Evolutionary conservation across 164 flowering plant genomes (phyloP).

Genomic region (Liquidambar formosana): DNA sequence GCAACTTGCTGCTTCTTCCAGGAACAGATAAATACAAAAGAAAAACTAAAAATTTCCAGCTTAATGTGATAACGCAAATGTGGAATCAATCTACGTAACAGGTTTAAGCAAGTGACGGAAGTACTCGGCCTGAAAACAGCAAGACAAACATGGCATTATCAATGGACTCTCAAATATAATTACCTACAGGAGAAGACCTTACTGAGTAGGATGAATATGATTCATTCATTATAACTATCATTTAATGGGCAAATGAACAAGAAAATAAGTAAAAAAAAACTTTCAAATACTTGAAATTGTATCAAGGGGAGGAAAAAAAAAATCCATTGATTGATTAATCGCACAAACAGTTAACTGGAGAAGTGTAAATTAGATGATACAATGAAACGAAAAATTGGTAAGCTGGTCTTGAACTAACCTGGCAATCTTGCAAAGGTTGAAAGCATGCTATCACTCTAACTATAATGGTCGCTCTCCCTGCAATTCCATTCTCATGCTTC

Average conservation of each 20-base stretch:
- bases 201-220: neutral
- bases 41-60: constrained; percentile 33
- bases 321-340: neutral
- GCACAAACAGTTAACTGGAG: too few relatives aligned
- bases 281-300: too few relatives aligned
- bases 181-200: neutral
- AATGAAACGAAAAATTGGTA: too few relatives aligned
- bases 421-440: constrained; percentile 92
- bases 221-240: neutral
- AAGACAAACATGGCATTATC: neutral
- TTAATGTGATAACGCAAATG: constrained; percentile 31
- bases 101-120: constrained; percentile 93
- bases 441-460: constrained; percentile 96
- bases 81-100: constrained; percentile 70
- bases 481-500: constrained; percentile 90
- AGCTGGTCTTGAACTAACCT: constrained; percentile 47
- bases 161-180: neutral
- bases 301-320: too few relatives aligned
- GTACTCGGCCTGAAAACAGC: constrained; percentile 79
- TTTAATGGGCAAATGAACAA: too few relatives aligned
- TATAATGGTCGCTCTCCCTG: constrained; percentile 74
- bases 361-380: too few relatives aligned
- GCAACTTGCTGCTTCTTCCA: constrained; percentile 16
- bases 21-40: constrained; percentile 11
- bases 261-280: too few relatives aligned